Evolutionary conservation across 306 rosid species (phyloP).

Genomic region (Ormosia emarginata): DNA sequence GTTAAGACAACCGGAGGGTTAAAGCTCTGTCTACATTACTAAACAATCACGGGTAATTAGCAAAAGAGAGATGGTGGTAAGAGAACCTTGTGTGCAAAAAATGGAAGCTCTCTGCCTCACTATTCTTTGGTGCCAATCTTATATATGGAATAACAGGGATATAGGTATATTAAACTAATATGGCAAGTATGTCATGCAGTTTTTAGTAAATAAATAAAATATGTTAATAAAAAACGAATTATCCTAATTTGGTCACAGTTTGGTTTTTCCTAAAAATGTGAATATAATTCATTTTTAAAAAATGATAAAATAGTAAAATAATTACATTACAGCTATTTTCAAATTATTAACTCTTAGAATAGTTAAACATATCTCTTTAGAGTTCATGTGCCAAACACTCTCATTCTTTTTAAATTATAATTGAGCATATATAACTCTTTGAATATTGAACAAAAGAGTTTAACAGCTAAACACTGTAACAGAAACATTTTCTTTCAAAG

Average conservation of each 20-base stretch:
- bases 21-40: neutral
- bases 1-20: neutral
- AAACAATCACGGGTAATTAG: neutral
- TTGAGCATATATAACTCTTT: too few species aligned
- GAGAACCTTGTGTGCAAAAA: slow-evolving; percentile 10
- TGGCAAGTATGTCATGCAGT: neutral
- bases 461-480: too few species aligned
- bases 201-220: neutral
- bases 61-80: neutral
- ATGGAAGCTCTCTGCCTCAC: neutral
- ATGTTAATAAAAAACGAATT: neutral
- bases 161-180: neutral
- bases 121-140: neutral
- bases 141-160: neutral
- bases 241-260: neutral
- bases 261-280: neutral
- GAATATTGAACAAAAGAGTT: too few species aligned
- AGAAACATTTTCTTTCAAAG: too few species aligned
- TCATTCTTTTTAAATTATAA: too few species aligned
- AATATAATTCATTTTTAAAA: neutral
- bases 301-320: neutral
- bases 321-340: too few species aligned
- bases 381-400: too few species aligned
- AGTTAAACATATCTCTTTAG: too few species aligned
- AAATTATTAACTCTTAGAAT: neutral